Conservation (phyloP, 768 basidiomycete species). For the Russula olivacea region DNA sequence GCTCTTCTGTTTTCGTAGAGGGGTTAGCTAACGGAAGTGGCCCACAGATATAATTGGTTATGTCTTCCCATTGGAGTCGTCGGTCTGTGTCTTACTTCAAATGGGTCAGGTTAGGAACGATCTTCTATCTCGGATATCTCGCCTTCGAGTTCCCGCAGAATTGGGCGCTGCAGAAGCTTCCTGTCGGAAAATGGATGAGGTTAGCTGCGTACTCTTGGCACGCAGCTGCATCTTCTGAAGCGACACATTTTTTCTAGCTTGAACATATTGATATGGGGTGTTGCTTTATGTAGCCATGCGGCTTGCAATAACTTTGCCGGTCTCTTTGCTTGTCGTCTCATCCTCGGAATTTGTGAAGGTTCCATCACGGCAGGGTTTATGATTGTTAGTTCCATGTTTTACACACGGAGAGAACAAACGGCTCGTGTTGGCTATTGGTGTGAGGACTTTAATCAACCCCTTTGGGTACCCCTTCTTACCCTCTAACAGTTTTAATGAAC, state of each 20-base stretch:
- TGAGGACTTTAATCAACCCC: conserved; percentile 34
- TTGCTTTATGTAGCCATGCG: conserved; percentile 55
- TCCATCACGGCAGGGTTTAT: conserved; percentile 69
- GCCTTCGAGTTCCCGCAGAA: conserved; percentile 72
- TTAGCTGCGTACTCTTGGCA: conserved; percentile 25
- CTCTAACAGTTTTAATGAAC: conserved; percentile 60
- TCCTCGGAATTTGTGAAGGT: conserved; percentile 70
- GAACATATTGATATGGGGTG: conserved; percentile 62
- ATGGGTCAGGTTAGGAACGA: conserved; percentile 57
- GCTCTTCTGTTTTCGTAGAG: background rate
- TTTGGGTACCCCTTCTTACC: background rate
- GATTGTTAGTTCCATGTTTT: conserved; percentile 75
- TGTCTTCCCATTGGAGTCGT: background rate
- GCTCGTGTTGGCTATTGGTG: conserved; percentile 71
- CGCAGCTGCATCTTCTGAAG: background rate
- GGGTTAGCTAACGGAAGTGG: background rate
- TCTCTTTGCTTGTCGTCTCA: conserved; percentile 54
- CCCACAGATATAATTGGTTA: conserved; percentile 59
- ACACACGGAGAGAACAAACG: conserved; percentile 66
- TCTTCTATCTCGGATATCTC: conserved; percentile 69
- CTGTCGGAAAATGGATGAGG: conserved; percentile 82
- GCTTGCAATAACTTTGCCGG: conserved; percentile 67
- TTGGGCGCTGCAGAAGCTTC: conserved; percentile 62
- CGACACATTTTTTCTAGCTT: conserved; percentile 36
- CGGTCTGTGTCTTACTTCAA: background rate